These are phyloP conservation scores for Blastobotrys illinoisensis DNA, from an alignment of 1,139 yeast species.

Conservation along the genomic window DNA sequence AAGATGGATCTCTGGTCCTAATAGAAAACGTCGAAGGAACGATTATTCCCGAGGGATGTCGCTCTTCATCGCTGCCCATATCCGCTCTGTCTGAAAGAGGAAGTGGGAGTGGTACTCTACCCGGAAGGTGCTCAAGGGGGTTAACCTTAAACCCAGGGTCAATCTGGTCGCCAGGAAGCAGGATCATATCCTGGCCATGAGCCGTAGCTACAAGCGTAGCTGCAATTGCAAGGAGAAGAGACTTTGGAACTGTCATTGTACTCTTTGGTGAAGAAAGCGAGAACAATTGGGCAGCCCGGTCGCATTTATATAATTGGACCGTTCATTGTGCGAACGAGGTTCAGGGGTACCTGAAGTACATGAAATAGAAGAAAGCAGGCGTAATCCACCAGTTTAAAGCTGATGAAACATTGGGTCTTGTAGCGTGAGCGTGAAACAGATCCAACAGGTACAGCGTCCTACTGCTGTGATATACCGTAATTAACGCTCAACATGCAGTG, in stretches of 20 bases:
- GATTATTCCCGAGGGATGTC: background rate
- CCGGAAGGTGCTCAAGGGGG: background rate
- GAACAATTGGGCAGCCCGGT: background rate
- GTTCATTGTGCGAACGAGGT: no score
- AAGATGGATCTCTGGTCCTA: background rate
- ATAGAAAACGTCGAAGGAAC: background rate
- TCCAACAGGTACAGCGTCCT: no score
- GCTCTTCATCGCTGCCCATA: background rate
- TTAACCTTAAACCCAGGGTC: background rate
- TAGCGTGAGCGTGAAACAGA: no score
- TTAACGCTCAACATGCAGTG: no score
- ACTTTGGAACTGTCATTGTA: background rate
- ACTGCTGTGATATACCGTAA: no score
- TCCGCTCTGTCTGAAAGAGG: no score
- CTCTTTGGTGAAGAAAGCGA: background rate
- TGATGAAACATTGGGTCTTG: background rate
- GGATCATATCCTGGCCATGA: background rate
- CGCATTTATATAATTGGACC: background rate
- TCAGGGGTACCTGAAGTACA: no score
- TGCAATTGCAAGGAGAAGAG: background rate
- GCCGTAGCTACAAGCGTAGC: background rate
- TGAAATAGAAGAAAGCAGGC: no score
- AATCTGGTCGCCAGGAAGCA: background rate
- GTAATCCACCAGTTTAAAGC: no score
- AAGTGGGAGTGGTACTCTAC: background rate